Evolutionary conservation across 345 rosid species (phyloP), one percentile per base, ranked within the genome.

Genomic region (Syzygium grande): DNA sequence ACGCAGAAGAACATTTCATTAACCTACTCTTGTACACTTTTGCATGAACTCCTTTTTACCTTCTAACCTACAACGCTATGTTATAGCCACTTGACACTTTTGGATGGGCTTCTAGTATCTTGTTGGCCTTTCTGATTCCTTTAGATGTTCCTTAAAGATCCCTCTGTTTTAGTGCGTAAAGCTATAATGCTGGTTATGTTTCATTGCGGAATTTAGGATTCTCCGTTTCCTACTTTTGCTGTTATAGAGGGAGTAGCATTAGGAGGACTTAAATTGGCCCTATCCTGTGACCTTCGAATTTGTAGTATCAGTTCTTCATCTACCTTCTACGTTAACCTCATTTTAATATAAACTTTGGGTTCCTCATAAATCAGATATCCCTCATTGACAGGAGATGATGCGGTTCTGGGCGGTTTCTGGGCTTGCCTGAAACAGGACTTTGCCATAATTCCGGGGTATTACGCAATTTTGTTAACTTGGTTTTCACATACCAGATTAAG

Each of bases 241-340:
- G 95, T 96, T 86, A 94, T 96, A 53, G 99, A 97, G 90, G 99
- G 99, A 87, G 96, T 87, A 19, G 99, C 99, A 83, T 52, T 97
- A 86, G 99, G 99, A 91, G 99, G 99, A 91, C 98, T 97, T 87
- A 98, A 96, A 93, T 90, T 97, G 99, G 99, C 98, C 88, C 91
- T 95, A 84, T 92, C 98, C 65, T 96, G 99, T 89, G 99, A 97
- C 93, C 96, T 96, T 89, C 95, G 98, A 68, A 87, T 97, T 86
- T 96, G 97, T 55, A 99, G 99, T 97, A 92, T 86, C 84, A 85
- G 84, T 87, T 58, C 73, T 85, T 84, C 54, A 16, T 59, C 41
- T 73, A 85, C 84, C 53, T 49, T 38, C 49, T 25, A 73, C 38
- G 80, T 73, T 14, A 1, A 73, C 80, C 80, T 73, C 49, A 10